These are phyloP conservation scores for Saraca asoca DNA, from an alignment of 331 rosid genomes.

Conservation along the genomic window DNA sequence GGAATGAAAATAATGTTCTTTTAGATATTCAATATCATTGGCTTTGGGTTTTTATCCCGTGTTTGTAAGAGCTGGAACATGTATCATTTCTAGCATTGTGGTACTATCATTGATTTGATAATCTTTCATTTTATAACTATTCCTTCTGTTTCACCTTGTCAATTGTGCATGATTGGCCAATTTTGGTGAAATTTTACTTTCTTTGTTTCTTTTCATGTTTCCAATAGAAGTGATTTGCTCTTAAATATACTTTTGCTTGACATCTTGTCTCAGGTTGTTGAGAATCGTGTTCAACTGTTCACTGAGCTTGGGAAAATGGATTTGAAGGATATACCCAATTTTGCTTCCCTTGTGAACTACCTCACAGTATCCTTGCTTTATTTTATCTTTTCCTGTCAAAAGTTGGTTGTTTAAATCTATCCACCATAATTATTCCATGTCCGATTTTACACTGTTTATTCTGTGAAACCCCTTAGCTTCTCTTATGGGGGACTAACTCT, in stretches of 20 bases:
- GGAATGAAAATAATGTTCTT: too few relatives aligned
- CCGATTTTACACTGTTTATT: background rate
- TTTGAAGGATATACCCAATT: constrained; percentile 49
- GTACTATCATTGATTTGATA: background rate
- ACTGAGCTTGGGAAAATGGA: constrained; percentile 52
- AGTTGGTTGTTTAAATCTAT: constrained; percentile 7
- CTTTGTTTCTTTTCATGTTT: background rate
- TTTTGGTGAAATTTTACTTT: constrained; percentile 1
- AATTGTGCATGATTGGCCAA: background rate
- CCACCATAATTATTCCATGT: background rate
- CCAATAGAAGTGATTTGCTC: background rate
- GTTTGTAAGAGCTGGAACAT: too few relatives aligned
- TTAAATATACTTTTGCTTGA: background rate
- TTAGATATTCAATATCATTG: too few relatives aligned
- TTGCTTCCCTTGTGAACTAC: constrained; percentile 46
- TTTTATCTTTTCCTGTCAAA: background rate
- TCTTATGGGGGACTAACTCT: background rate
- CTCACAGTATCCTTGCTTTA: constrained; percentile 66
- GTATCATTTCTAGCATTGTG: too few relatives aligned
- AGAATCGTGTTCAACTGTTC: constrained; percentile 65
- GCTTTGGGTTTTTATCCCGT: too few relatives aligned
- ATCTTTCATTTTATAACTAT: background rate
- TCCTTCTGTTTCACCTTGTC: background rate
- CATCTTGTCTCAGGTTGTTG: constrained; percentile 56
- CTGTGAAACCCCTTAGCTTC: background rate